Conservation (phyloP, 305 asterid genomes). For the Solanum hybrid region DNA sequence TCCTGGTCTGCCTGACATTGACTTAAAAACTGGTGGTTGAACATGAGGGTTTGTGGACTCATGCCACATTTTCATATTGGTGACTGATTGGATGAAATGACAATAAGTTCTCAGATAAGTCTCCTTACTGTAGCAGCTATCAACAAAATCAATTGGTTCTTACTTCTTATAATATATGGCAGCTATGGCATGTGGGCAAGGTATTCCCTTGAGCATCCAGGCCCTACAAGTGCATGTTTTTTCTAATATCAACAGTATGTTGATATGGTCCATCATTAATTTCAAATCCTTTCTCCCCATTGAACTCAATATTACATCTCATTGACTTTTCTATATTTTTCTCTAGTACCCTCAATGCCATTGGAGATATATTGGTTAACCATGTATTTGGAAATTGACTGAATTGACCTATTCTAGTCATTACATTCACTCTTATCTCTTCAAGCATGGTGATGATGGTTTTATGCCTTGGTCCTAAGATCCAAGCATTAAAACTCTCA, state of each 20-base stretch:
- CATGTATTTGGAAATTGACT: background rate
- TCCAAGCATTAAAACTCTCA: background rate
- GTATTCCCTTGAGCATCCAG: background rate
- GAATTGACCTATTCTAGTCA: background rate
- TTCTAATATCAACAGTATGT: background rate
- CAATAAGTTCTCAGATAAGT: background rate
- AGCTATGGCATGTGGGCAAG: background rate
- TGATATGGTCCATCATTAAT: background rate
- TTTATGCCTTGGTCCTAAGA: background rate
- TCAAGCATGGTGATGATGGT: background rate
- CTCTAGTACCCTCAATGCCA: background rate
- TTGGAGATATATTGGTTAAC: background rate
- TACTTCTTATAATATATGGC: background rate
- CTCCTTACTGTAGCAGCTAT: background rate
- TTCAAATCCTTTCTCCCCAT: background rate
- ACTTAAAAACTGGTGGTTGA: background rate
- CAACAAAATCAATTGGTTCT: background rate
- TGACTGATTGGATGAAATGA: background rate
- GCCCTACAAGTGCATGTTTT: background rate
- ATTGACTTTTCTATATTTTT: background rate
- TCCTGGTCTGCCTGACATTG: background rate
- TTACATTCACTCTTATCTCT: background rate
- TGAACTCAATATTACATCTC: background rate
- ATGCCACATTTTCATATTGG: background rate
- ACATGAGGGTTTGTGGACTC: background rate